phyloP scores from a whole-genome alignment of 129 eudicot genomes.

The Glebionis coronaria region DNA sequence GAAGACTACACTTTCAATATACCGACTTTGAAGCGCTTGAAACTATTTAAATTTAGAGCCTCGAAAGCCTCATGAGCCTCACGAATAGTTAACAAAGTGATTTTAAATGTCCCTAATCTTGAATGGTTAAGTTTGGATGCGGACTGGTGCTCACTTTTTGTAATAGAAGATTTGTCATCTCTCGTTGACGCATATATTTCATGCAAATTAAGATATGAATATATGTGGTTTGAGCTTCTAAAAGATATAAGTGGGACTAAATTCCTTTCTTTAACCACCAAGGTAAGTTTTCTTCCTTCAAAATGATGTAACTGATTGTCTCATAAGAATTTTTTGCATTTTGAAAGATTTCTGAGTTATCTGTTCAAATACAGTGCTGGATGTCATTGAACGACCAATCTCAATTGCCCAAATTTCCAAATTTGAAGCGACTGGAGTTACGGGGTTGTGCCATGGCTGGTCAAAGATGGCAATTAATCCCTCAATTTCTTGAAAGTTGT shows the following conservation, averaged over 20 bases:
- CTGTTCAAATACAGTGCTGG: not conserved
- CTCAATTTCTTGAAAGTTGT: not conserved
- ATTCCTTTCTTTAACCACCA: not conserved
- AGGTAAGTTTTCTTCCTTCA: not conserved
- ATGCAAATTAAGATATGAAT: not conserved
- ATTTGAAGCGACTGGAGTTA: too few relatives aligned
- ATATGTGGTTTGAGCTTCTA: not conserved
- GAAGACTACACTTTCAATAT: too few relatives aligned
- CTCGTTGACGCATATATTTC: not conserved
- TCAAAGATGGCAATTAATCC: not conserved
- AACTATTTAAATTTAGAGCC: not conserved
- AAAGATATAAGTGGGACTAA: conserved; percentile 3
- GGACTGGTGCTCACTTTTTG: not conserved
- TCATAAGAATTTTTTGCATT: not conserved
- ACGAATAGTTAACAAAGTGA: not conserved
- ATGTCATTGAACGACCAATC: not conserved
- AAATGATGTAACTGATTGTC: too few relatives aligned
- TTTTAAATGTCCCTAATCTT: conserved; percentile 22
- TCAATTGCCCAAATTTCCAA: not conserved
- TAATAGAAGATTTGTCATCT: conserved; percentile 5
- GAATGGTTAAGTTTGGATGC: conserved; percentile 5
- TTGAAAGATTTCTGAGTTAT: not conserved
- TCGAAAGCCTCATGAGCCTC: too few relatives aligned
- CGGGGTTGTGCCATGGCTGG: not conserved
- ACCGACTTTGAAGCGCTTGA: conserved; percentile 21